These are phyloP conservation scores for Lepidium aucheri DNA, from an alignment of 345 rosid species.

Conservation along the genomic window DNA sequence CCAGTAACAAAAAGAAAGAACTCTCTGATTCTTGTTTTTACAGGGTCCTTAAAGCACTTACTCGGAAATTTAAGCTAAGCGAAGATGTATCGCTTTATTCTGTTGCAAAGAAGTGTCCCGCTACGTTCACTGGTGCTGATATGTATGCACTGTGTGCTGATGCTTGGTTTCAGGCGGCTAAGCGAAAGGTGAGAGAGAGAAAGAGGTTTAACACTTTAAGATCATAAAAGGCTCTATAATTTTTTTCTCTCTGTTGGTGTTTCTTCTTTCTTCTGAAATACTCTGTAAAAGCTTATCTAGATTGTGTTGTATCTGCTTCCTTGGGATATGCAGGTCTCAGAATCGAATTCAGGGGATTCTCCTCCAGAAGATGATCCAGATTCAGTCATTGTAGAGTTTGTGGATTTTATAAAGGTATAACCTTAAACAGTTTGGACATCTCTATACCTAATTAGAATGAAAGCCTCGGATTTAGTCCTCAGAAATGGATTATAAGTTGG, in stretches of 20 bases:
- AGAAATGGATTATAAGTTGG: neutral
- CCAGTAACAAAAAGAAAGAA: neutral
- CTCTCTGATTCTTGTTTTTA: slow-evolving; percentile 2
- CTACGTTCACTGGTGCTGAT: slow-evolving; percentile 95
- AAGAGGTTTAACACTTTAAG: neutral
- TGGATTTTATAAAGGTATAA: slow-evolving; percentile 73
- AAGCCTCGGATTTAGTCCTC: neutral
- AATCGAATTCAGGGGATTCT: slow-evolving; percentile 38
- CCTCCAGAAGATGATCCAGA: slow-evolving; percentile 37
- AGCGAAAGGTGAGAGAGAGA: slow-evolving; percentile 52
- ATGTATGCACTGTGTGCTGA: slow-evolving; percentile 98
- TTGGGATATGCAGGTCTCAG: slow-evolving; percentile 39
- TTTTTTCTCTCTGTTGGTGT: neutral
- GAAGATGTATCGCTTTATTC: slow-evolving; percentile 73
- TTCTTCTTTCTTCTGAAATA: neutral
- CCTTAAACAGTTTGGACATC: neutral
- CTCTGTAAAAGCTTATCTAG: neutral
- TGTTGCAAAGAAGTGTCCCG: slow-evolving; percentile 81
- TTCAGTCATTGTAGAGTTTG: slow-evolving; percentile 56
- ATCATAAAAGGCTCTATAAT: neutral
- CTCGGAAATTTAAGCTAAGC: slow-evolving; percentile 77
- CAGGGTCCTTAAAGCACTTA: slow-evolving; percentile 95
- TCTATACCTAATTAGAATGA: neutral
- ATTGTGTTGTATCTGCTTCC: neutral
- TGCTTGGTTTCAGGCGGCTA: slow-evolving; percentile 99